A percentile compares a stretch with the other conserved stretches of the same genome.
These are phyloP conservation scores for Penicillium brevicompactum DNA, from an alignment of 2,329 filamentous ascomycete species.

Conservation along the genomic window DNA sequence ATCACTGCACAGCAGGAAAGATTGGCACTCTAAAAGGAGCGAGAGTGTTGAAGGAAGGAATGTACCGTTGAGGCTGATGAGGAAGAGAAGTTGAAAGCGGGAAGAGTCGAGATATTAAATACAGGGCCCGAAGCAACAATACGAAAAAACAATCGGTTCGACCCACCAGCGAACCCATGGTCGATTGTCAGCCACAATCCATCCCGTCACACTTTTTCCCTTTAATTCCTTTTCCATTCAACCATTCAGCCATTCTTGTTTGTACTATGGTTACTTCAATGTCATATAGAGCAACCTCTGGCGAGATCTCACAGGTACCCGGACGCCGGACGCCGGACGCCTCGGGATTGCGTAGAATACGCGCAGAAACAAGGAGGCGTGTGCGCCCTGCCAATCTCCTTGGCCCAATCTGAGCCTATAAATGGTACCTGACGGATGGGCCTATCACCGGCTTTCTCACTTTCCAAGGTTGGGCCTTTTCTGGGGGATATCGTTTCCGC, in stretches of 20 bases:
- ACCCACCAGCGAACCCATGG: slow-evolving; percentile 4
- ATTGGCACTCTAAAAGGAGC: slow-evolving; percentile 22
- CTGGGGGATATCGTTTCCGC: not conserved
- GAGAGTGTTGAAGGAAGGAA: slow-evolving; percentile 20
- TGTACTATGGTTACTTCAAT: too few species aligned
- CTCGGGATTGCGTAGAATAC: not conserved
- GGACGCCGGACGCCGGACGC: not conserved
- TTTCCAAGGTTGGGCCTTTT: not conserved
- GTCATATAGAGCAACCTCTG: too few species aligned
- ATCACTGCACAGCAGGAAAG: slow-evolving; percentile 30
- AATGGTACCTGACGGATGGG: not conserved
- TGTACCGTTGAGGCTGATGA: slow-evolving; percentile 11
- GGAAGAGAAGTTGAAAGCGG: slow-evolving; percentile 5
- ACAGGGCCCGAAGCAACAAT: not conserved
- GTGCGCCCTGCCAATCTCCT: not conserved
- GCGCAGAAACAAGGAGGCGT: not conserved
- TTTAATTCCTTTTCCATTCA: not conserved
- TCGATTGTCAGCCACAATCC: slow-evolving; percentile 2
- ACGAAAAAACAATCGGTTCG: not conserved
- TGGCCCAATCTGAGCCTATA: slow-evolving; percentile 1
- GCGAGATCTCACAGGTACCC: not conserved
- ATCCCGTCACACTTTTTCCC: not conserved
- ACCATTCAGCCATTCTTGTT: too few species aligned
- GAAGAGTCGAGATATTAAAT: slow-evolving; percentile 12
- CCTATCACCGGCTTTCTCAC: not conserved